These are phyloP conservation scores for Cercophora scortea DNA, from an alignment of 495 filamentous ascomycete species.

Conservation along the genomic window DNA sequence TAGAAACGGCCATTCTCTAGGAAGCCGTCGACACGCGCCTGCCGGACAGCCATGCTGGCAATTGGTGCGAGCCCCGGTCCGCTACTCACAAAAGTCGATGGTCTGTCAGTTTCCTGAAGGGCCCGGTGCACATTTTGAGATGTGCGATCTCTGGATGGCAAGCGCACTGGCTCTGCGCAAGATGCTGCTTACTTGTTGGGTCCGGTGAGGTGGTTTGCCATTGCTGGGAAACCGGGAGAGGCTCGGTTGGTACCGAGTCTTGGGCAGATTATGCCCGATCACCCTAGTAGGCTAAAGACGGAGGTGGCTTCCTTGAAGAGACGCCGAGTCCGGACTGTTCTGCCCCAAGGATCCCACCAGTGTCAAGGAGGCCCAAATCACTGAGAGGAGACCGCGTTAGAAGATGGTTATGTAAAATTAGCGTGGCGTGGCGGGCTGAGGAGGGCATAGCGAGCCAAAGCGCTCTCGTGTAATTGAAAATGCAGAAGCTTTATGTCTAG, in stretches of 20 bases:
- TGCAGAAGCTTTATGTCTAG: too few relatives aligned
- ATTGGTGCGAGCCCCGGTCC: not conserved
- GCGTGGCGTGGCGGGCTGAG: not conserved
- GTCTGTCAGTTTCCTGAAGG: not conserved
- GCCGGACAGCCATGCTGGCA: not conserved
- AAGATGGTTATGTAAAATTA: not conserved
- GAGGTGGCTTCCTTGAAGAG: not conserved
- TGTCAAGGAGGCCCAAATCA: not conserved
- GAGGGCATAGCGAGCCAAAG: not conserved
- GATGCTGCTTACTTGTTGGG: not conserved
- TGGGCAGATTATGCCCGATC: not conserved
- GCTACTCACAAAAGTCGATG: not conserved
- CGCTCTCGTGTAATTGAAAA: not conserved
- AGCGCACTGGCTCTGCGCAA: not conserved
- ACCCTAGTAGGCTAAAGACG: not conserved
- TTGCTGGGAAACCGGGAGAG: not conserved
- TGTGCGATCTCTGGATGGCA: not conserved
- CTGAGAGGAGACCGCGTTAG: not conserved
- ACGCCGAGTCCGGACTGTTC: not conserved
- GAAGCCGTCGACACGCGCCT: not conserved
- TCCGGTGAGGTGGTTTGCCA: not conserved
- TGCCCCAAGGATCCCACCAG: not conserved
- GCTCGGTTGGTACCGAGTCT: not conserved
- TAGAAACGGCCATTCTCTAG: slow-evolving; percentile 2
- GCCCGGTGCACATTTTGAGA: too few relatives aligned